Evolutionary conservation across 1,139 yeast genomes (phyloP), one percentile per base, ranked within the genome.

Genomic region (Pichia cactophila): DNA sequence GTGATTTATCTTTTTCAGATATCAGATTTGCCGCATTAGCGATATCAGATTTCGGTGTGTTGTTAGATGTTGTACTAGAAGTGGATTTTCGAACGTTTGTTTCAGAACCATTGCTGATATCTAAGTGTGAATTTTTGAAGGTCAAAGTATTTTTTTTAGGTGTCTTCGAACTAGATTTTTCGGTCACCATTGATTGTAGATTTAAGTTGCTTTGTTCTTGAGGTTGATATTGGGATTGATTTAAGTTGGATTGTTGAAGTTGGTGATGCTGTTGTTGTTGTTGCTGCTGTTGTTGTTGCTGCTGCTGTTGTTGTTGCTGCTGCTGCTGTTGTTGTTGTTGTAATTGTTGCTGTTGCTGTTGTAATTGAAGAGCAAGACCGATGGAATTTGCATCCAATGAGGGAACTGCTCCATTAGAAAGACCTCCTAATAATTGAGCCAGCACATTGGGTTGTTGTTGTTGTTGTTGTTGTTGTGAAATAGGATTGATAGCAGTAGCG

Each of bases 51-150:
- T 23, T 35, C 9, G n/a, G 28, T 4, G 29, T 12, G 12, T 29
- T 26, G 36, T 10, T n/a, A 4, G 39, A 17, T 4, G 41, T 8
- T n/a, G n/a, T 26, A 10, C 26, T 14, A 17, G 45, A 42, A 26
- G 45, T 46, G 14, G 40, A 29, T 43, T 43, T 49, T 26, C 48
- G 48, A 9, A 46, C 47, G 8, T 16, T 33, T 20, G 43, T 37
- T 36, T 46, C 52, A 4, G 49, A 23, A 12, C 29, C 31, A 10
- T 46, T 50, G 11, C 35, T 47, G 3, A 50, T 37, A 51, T 51
- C 52, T 14, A 49, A 29, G 41, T 46, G 49, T 12, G 54, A 51
- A 28, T 51, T 51, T 36, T 49, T 51, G 17, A 51, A 51, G 1
- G 52, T 50, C n/a, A 50, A 33, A 6, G 47, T 31, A 9, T 28